A percentile compares a stretch with the other conserved stretches of the same genome.
Conservation (phyloP, 129 eudicot species). For the Deinandra increscens region DNA sequence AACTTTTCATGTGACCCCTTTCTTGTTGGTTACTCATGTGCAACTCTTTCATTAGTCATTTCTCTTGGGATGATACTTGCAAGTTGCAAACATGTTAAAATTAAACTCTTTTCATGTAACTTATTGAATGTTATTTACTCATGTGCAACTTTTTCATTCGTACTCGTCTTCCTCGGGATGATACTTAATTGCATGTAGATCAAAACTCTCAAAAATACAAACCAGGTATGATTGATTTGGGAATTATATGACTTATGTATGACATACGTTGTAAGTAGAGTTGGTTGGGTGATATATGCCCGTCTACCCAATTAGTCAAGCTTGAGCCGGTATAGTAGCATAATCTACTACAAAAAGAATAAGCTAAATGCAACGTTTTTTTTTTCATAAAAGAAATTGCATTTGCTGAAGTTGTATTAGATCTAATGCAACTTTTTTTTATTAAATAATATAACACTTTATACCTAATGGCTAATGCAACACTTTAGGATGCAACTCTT, state of each 20-base stretch:
- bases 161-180: constrained; percentile 7
- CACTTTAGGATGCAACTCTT: too few species aligned
- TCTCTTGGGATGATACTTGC: constrained; percentile 9
- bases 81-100: neutral
- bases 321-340: too few species aligned
- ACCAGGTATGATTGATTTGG: neutral
- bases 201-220: neutral
- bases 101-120: neutral
- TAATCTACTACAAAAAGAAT: too few species aligned
- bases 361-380: too few species aligned
- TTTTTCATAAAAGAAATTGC: too few species aligned
- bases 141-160: constrained; percentile 14
- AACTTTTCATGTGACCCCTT: constrained; percentile 26
- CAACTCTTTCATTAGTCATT: constrained; percentile 2
- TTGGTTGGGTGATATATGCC: too few species aligned
- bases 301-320: too few species aligned
- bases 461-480: too few species aligned
- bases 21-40: constrained; percentile 28
- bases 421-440: too few species aligned
- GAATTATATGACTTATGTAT: neutral
- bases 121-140: constrained; percentile 22
- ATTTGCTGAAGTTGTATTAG: too few species aligned
- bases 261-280: neutral
- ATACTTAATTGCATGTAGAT: constrained; percentile 3
- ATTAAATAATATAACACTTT: too few species aligned